These are phyloP conservation scores for Colletotrichum tamarilloi DNA, from an alignment of 2,329 filamentous ascomycete genomes.

Conservation along the genomic window DNA sequence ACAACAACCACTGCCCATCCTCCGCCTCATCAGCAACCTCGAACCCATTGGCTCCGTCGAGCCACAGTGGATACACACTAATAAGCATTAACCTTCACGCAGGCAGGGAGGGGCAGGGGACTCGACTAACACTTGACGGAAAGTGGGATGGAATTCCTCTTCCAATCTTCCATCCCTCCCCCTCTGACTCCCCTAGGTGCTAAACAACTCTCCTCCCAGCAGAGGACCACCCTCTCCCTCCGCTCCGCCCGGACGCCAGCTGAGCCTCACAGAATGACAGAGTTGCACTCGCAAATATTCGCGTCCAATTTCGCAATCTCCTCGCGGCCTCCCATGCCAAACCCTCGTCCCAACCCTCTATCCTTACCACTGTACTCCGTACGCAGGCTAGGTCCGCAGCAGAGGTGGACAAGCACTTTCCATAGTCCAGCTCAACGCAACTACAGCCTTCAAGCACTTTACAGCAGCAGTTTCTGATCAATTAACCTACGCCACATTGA, in stretches of 20 bases:
- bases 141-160: slow-evolving; percentile 15
- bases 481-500: slow-evolving; percentile 32
- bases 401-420: not conserved
- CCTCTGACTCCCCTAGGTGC: not conserved
- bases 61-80: slow-evolving; percentile 14
- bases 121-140: not conserved
- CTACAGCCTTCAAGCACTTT: not conserved
- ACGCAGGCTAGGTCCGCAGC: not conserved
- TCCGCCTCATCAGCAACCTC: not conserved
- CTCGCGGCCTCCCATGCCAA: not conserved
- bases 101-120: not conserved
- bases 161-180: not conserved
- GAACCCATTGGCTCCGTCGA: not conserved
- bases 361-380: not conserved
- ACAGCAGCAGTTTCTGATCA: not conserved
- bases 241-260: slow-evolving; percentile 25
- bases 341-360: not conserved
- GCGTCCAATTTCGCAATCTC: not conserved
- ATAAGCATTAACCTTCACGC: slow-evolving; percentile 3
- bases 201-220: not conserved
- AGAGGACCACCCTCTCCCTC: not conserved
- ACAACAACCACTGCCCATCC: not conserved
- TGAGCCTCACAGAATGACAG: slow-evolving; percentile 24
- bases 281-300: not conserved
- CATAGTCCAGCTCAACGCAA: not conserved